Evolutionary conservation across 768 basidiomycete genomes (phyloP).

Genomic region (Cystofilobasidium capitatum): DNA sequence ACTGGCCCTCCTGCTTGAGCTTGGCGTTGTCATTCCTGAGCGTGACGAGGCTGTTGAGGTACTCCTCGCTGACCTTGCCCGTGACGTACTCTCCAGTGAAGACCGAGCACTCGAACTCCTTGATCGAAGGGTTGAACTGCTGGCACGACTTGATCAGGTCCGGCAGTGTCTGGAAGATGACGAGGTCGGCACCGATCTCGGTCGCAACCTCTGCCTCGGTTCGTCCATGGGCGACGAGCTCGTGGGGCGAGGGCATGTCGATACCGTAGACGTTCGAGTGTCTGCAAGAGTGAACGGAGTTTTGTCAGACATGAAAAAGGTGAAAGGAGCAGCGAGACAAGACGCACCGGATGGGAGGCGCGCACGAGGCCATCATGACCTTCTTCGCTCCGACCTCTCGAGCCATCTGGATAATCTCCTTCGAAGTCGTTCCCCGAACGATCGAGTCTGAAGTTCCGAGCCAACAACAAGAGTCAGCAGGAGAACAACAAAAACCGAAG

Average conservation of each 20-base stretch:
- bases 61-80: constrained; percentile 75
- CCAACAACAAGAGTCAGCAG: constrained; percentile 1
- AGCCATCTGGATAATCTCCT: constrained; percentile 98
- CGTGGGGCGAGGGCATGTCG: constrained; percentile 93
- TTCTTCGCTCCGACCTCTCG: constrained; percentile 96
- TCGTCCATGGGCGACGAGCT: constrained; percentile 79
- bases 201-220: constrained; percentile 60
- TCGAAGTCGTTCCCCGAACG: constrained; percentile 94
- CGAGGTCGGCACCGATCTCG: constrained; percentile 85
- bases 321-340: not conserved
- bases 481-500: not conserved
- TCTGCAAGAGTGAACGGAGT: constrained; percentile 41
- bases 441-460: constrained; percentile 64
- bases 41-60: constrained; percentile 63
- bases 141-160: constrained; percentile 80
- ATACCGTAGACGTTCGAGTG: constrained; percentile 96
- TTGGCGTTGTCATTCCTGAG: constrained; percentile 75
- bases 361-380: constrained; percentile 91
- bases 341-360: constrained; percentile 79
- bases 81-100: constrained; percentile 97
- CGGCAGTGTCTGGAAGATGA: constrained; percentile 85
- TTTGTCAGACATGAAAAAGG: not conserved
- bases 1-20: constrained; percentile 42
- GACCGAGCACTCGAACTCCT: constrained; percentile 86
- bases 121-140: constrained; percentile 67